phyloP scores from a whole-genome alignment of 345 rosid genomes.

The Euphorbia tirucalli region DNA sequence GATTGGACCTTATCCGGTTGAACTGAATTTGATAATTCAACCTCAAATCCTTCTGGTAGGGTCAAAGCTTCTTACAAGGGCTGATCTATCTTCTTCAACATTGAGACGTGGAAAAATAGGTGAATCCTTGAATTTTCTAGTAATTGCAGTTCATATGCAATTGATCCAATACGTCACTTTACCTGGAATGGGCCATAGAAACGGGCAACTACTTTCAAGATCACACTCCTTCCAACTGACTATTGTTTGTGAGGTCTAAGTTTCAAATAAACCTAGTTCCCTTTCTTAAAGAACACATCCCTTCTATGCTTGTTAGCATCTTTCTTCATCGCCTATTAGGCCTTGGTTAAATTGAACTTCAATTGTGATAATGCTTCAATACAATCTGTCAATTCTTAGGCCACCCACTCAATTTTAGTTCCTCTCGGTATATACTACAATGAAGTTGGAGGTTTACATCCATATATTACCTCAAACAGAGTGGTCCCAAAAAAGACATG shows the following conservation, averaged over 20 bases:
- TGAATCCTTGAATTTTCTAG: background rate
- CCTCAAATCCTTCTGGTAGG: no score
- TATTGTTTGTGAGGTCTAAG: background rate
- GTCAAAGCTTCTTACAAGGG: accelerated
- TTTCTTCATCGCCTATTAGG: background rate
- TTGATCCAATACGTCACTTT: background rate
- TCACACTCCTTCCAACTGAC: background rate
- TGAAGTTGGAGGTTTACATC: background rate
- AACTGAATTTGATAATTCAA: accelerated
- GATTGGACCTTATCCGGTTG: background rate
- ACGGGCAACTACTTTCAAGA: background rate
- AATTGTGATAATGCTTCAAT: background rate
- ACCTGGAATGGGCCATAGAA: background rate
- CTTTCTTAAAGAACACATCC: background rate
- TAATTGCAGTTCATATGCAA: background rate
- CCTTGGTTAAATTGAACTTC: background rate
- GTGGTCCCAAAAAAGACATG: no score
- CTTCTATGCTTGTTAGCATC: background rate
- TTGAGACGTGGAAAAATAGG: background rate
- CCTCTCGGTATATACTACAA: background rate
- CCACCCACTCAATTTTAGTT: background rate
- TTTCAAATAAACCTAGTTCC: background rate
- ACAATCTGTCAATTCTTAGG: background rate
- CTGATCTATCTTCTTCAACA: background rate
- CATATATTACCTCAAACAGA: background rate